Percentiles rank a stretch among this genome's conserved stretches.
phyloP scores from a whole-genome alignment of 345 rosid genomes.

The Cochlearia excelsa region DNA sequence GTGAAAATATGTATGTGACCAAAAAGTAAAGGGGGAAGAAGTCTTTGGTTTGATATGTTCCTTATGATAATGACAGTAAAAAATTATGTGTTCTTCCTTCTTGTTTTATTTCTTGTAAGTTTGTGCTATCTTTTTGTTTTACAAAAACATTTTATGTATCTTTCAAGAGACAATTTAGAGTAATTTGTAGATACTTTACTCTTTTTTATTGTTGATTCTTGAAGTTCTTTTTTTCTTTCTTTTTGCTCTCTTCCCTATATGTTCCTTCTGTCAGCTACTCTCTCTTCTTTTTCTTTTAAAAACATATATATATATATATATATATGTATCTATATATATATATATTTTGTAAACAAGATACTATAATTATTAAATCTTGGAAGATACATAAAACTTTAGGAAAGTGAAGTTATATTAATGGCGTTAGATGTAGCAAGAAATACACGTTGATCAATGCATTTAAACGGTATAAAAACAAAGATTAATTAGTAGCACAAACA shows the following conservation, averaged over 20 bases:
- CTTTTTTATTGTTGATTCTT: slow-evolving; percentile 12
- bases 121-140: slow-evolving; percentile 15
- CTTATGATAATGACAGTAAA: slow-evolving; percentile 37
- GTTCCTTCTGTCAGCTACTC: slow-evolving; percentile 37
- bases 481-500: not conserved
- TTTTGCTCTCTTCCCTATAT: slow-evolving; percentile 33
- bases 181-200: slow-evolving; percentile 8
- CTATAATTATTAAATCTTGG: too few relatives aligned
- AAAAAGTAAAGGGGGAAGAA: slow-evolving; percentile 17
- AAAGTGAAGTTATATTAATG: too few relatives aligned
- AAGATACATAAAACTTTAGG: too few relatives aligned
- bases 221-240: slow-evolving; percentile 15
- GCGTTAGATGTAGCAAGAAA: too few relatives aligned
- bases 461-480: not conserved
- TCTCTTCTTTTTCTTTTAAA: slow-evolving; percentile 15
- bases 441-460: too few relatives aligned
- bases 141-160: slow-evolving; percentile 9
- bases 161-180: slow-evolving; percentile 20
- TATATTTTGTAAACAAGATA: too few relatives aligned
- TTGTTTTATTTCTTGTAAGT: slow-evolving; percentile 24
- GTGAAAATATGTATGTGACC: slow-evolving; percentile 28
- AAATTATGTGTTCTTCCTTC: slow-evolving; percentile 27
- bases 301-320: not conserved
- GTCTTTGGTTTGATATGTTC: slow-evolving; percentile 33
- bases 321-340: not conserved